A percentile compares a stretch with the other conserved stretches of the same genome.
Evolutionary conservation across 2,329 filamentous ascomycete species (phyloP).

Genomic region (Aspergillus carbonarius): DNA sequence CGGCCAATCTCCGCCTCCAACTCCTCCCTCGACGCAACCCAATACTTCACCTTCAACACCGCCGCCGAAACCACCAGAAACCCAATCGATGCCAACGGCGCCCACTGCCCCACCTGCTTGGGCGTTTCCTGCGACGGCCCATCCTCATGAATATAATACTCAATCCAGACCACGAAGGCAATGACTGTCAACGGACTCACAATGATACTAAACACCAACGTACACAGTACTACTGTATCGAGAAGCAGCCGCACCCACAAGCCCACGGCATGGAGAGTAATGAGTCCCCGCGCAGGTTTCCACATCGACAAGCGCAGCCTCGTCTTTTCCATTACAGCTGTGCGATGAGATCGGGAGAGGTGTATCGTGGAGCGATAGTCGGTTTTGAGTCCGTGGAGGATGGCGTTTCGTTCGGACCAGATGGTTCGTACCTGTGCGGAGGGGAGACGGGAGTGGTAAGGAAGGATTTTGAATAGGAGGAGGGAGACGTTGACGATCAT

Average conservation of each 20-base stretch:
- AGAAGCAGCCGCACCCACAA: conserved; percentile 12
- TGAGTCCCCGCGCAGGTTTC: not conserved
- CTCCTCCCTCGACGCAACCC: conserved; percentile 27
- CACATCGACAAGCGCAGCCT: no score
- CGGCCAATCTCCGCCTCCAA: conserved; percentile 30
- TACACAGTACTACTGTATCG: conserved; percentile 19
- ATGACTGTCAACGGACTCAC: conserved; percentile 31
- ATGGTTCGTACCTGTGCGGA: conserved; percentile 24
- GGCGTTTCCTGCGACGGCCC: conserved; percentile 29
- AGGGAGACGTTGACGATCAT: conserved; percentile 26
- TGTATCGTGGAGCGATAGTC: conserved; percentile 11
- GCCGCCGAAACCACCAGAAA: conserved; percentile 30
- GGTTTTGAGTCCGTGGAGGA: conserved; percentile 19
- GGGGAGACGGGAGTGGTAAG: conserved; percentile 26
- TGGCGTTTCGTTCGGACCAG: conserved; percentile 24
- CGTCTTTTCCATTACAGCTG: not conserved
- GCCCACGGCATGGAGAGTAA: conserved; percentile 16
- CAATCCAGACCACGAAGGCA: conserved; percentile 35
- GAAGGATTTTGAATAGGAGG: conserved; percentile 23
- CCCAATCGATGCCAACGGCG: conserved; percentile 26
- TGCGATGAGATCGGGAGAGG: not conserved
- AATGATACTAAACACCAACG: conserved; percentile 29
- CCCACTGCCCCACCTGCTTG: conserved; percentile 35
- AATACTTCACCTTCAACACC: conserved; percentile 28
- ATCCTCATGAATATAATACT: conserved; percentile 32